A percentile compares a stretch with the other conserved stretches of the same genome.
These are phyloP conservation scores for Penicillium sp. DNA, from an alignment of 2,329 filamentous ascomycete genomes.

Conservation along the genomic window DNA sequence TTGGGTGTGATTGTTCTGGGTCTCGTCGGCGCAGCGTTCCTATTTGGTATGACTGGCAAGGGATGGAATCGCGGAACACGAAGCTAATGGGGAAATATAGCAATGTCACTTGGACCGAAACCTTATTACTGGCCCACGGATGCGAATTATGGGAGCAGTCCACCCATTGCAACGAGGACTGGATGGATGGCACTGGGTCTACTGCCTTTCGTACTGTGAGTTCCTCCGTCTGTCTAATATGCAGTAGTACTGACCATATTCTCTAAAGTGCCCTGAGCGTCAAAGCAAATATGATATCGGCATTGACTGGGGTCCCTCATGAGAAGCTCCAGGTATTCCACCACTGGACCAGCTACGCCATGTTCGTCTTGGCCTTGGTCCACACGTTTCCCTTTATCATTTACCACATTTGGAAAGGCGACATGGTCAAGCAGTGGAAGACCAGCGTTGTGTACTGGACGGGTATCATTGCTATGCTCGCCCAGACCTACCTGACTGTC, in stretches of 20 bases:
- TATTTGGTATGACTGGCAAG: slow-evolving; percentile 36
- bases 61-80: not conserved
- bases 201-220: slow-evolving; percentile 49
- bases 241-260: not conserved
- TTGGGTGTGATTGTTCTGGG: slow-evolving; percentile 45
- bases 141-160: slow-evolving; percentile 47
- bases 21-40: slow-evolving; percentile 44
- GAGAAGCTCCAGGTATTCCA: slow-evolving; percentile 55
- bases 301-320: slow-evolving; percentile 53
- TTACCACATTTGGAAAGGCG: slow-evolving; percentile 46
- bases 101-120: slow-evolving; percentile 47
- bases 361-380: slow-evolving; percentile 54
- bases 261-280: slow-evolving; percentile 42
- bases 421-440: slow-evolving; percentile 48
- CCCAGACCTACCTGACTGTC: slow-evolving; percentile 54
- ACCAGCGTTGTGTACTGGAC: slow-evolving; percentile 51
- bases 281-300: slow-evolving; percentile 56
- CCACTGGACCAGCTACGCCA: slow-evolving; percentile 52
- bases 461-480: slow-evolving; percentile 51
- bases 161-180: slow-evolving; percentile 50
- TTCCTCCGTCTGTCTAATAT: not conserved
- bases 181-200: slow-evolving; percentile 53
- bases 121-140: slow-evolving; percentile 56
- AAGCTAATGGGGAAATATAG: slow-evolving; percentile 20
- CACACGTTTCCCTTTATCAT: slow-evolving; percentile 60